Percentiles rank a stretch among this genome's conserved stretches.
phyloP scores from a whole-genome alignment of 306 rosid genomes.

The Gleditsia sinensis region DNA sequence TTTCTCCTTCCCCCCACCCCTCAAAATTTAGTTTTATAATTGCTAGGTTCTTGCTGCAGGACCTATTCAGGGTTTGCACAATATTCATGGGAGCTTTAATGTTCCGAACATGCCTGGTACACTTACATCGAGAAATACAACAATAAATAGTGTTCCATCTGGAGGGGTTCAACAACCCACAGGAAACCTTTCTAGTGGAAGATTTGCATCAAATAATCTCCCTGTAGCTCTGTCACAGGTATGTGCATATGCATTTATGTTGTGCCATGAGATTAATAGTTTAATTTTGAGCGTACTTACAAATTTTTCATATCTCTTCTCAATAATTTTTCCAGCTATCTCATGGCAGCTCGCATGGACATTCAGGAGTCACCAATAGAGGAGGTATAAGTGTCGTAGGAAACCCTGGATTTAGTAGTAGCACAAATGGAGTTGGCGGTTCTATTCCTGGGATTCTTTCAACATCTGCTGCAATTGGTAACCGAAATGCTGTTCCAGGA shows the following conservation, averaged over 20 bases:
- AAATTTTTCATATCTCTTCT: neutral
- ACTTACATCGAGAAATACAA: slow-evolving; percentile 75
- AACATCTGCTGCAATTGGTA: slow-evolving; percentile 94
- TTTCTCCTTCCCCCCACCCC: slow-evolving; percentile 2
- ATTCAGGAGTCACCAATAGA: slow-evolving; percentile 88
- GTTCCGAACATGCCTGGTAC: slow-evolving; percentile 85
- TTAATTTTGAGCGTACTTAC: neutral
- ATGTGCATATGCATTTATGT: slow-evolving; percentile 6
- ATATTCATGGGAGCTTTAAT: slow-evolving; percentile 86
- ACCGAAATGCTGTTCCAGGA: slow-evolving; percentile 93
- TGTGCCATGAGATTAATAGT: slow-evolving; percentile 1
- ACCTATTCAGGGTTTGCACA: slow-evolving; percentile 78
- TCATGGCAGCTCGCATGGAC: slow-evolving; percentile 85
- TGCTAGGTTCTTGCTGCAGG: slow-evolving; percentile 60
- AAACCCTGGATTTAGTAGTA: slow-evolving; percentile 93
- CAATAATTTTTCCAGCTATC: slow-evolving; percentile 68
- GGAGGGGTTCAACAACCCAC: slow-evolving; percentile 94
- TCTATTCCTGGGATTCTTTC: slow-evolving; percentile 98
- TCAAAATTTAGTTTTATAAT: slow-evolving; percentile 40
- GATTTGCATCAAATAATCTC: slow-evolving; percentile 82
- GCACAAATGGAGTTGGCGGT: slow-evolving; percentile 96
- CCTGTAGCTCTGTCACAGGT: slow-evolving; percentile 96
- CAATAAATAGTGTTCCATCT: slow-evolving; percentile 75
- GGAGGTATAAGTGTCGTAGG: slow-evolving; percentile 98
- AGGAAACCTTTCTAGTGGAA: slow-evolving; percentile 85